phyloP scores from a whole-genome alignment of 2,329 filamentous ascomycete species.

The Exophiala mesophila region DNA sequence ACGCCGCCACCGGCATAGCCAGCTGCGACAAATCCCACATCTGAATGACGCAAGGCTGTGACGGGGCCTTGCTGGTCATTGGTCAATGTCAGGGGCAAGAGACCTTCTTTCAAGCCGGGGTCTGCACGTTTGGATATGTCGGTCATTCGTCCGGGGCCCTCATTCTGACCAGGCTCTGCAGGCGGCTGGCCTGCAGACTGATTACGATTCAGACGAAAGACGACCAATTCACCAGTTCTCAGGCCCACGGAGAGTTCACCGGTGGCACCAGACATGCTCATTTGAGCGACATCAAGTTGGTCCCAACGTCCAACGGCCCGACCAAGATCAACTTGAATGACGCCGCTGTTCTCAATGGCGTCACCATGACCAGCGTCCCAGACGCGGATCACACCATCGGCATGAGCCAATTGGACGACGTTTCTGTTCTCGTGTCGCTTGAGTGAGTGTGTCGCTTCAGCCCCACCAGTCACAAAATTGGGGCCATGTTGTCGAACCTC shows the following conservation, averaged over 20 bases:
- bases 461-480: constrained; percentile 71
- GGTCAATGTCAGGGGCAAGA: constrained; percentile 75
- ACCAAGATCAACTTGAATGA: constrained; percentile 81
- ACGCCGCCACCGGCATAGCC: constrained; percentile 80
- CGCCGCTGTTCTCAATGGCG: constrained; percentile 78
- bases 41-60: constrained; percentile 75
- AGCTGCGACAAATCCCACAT: constrained; percentile 84
- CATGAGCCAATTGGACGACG: constrained; percentile 80
- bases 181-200: constrained; percentile 56
- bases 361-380: constrained; percentile 93
- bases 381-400: constrained; percentile 82
- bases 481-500: constrained; percentile 78
- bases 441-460: constrained; percentile 62
- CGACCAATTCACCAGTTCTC: constrained; percentile 72
- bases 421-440: constrained; percentile 79
- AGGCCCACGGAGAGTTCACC: constrained; percentile 83
- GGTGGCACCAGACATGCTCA: constrained; percentile 73
- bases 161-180: constrained; percentile 47
- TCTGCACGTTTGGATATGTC: constrained; percentile 71
- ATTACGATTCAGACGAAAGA: constrained; percentile 88
- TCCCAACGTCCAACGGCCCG: constrained; percentile 75
- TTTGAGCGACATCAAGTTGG: constrained; percentile 69
- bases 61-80: constrained; percentile 79
- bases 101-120: constrained; percentile 66
- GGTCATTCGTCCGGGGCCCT: constrained; percentile 65